These are phyloP conservation scores for Epichloe sibirici DNA, from an alignment of 2,329 filamentous ascomycete species.

Conservation along the genomic window DNA sequence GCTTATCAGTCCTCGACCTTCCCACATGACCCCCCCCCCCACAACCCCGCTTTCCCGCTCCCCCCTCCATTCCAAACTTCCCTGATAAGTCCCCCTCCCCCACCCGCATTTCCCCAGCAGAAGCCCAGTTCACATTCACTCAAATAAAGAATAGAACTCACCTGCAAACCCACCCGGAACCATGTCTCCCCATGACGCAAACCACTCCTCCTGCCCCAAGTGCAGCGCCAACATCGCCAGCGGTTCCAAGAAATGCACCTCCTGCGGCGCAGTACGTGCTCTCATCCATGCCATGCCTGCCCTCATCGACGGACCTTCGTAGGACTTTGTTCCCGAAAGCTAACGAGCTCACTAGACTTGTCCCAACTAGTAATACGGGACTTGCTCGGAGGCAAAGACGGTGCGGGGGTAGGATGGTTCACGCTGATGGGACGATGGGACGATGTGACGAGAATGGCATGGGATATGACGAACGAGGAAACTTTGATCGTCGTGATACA, in stretches of 20 bases:
- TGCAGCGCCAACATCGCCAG: constrained; percentile 36
- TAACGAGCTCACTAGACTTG: constrained; percentile 14
- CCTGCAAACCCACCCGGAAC: neutral
- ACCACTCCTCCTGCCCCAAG: constrained; percentile 40
- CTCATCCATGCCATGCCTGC: no score
- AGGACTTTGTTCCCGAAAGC: neutral
- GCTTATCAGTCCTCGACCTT: no score
- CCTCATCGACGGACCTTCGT: no score
- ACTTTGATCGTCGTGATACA: neutral
- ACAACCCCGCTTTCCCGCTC: no score
- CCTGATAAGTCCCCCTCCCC: no score
- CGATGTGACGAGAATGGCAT: neutral
- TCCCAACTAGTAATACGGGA: constrained; percentile 14
- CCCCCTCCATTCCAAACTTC: no score
- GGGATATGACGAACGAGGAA: no score
- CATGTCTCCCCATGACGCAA: constrained; percentile 1
- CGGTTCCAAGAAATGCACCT: constrained; percentile 38
- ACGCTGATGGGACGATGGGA: neutral
- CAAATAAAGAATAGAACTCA: neutral
- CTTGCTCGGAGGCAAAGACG: no score
- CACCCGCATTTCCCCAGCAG: no score
- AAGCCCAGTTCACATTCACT: neutral
- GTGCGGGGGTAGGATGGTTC: neutral
- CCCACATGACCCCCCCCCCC: no score
- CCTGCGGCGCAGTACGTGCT: constrained; percentile 44